These are phyloP conservation scores for Globisporangium barbulae DNA, from an alignment of 352 stramenopile genomes.

Conservation along the genomic window DNA sequence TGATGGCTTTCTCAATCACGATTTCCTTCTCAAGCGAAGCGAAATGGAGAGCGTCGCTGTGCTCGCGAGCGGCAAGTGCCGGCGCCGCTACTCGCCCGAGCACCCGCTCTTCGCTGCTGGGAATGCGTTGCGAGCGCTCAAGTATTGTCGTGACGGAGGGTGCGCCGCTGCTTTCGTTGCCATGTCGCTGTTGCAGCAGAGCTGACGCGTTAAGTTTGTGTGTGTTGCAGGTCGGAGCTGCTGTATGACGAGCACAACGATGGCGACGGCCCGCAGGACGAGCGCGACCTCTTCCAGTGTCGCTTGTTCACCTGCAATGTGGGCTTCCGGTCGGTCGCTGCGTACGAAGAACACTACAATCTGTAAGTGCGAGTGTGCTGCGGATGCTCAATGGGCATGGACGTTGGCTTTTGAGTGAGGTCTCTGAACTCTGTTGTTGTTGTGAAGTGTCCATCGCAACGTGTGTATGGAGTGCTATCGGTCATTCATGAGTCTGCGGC, in stretches of 20 bases:
- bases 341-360: constrained; percentile 65
- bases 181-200: neutral
- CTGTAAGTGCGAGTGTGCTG: constrained; percentile 27
- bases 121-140: constrained; percentile 35
- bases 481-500: constrained; percentile 45
- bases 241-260: constrained; percentile 10
- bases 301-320: constrained; percentile 44
- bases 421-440: neutral
- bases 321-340: constrained; percentile 36
- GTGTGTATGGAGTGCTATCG: constrained; percentile 46
- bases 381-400: constrained; percentile 15
- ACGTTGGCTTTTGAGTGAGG: neutral
- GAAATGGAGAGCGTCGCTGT: constrained; percentile 31
- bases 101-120: constrained; percentile 43
- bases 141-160: constrained; percentile 41
- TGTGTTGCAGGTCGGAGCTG: neutral
- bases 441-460: constrained; percentile 32
- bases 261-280: neutral
- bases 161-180: constrained; percentile 6
- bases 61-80: constrained; percentile 42
- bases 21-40: neutral
- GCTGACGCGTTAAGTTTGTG: neutral
- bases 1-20: neutral
- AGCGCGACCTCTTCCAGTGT: constrained; percentile 29
- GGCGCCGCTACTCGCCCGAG: constrained; percentile 49